Base-by-base conservation (phyloP, 768 basidiomycete species). In the Lactarius indigo region DNA sequence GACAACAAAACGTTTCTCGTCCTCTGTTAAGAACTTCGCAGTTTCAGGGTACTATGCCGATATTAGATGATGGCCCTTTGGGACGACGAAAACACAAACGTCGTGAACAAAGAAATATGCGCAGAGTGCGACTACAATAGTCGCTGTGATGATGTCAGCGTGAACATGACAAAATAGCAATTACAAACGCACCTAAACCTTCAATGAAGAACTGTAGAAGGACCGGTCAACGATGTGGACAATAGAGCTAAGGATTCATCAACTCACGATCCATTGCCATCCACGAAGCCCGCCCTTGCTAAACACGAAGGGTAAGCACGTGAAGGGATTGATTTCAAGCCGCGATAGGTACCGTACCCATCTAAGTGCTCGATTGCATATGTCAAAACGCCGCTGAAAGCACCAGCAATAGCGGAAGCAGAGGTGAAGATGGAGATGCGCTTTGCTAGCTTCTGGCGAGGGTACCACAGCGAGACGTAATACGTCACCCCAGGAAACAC, bases 351-450 rank as follows among this genome's bases (percentile, higher is more conserved):
- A 4, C 42, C 73, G 17, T 64, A 78, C 78, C 82, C 82, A 61
- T 83, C 81, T 77, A 83, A 78, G 30, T 78, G 74, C 44, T 79
- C 78, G 57, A 83, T 81, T 3, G 75, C 82, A 70, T 72, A 84
- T 63, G 84, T 83, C 33, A 73, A 77, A 47, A 85, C 70, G 33
- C 84, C 84, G 58, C 84, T 82, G 73, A 77, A 85, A 69, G 78
- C 75, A 63, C 80, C 79, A 28, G 86, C 82, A 37, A 84, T 71
- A 2, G 85, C 85, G 15, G 85, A 84, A 44, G 86, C 85, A n/a
- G 83, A 82, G 74, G 87, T 87, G 78, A 89, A 89, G 52, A 88
- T 77, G 5, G 86, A 84, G 65, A 87, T 80, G 31, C 87, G 82
- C 71, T 75, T 76, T 18, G 84, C 85, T 52, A 86, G 82, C 71